A percentile compares a stretch with the other conserved stretches of the same genome.
phyloP scores from a whole-genome alignment of 768 basidiomycete species.

The Jaapia argillacea region DNA sequence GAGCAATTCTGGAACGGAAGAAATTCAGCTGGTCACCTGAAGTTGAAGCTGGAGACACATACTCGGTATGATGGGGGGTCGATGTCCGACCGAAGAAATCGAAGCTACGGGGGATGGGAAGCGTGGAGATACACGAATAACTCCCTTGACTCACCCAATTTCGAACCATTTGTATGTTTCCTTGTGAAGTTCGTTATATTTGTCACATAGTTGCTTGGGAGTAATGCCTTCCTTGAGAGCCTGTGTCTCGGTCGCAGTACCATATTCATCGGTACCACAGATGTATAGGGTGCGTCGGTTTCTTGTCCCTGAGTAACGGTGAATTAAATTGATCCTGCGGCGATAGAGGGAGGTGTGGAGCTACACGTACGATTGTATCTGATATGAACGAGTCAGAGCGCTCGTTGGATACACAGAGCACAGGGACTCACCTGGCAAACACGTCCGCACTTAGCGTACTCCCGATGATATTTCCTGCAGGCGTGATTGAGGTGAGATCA shows the following conservation, averaged over 20 bases:
- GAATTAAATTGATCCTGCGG: constrained; percentile 2
- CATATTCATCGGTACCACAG: constrained; percentile 98
- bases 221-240: constrained; percentile 82
- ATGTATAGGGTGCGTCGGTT: constrained; percentile 90
- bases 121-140: not conserved
- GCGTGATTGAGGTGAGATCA: constrained; percentile 1
- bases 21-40: not conserved
- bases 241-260: constrained; percentile 98
- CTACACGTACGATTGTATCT: constrained; percentile 18
- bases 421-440: constrained; percentile 67
- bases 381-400: not conserved
- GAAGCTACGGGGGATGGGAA: constrained; percentile 50
- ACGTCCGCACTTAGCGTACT: constrained; percentile 97
- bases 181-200: constrained; percentile 80
- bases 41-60: constrained; percentile 13
- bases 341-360: not conserved
- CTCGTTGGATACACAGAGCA: constrained; percentile 57
- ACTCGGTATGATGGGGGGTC: constrained; percentile 85
- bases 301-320: constrained; percentile 38
- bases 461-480: constrained; percentile 79
- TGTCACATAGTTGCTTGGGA: constrained; percentile 77
- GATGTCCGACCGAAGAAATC: constrained; percentile 96
- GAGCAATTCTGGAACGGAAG: constrained; percentile 59
- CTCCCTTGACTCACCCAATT: constrained; percentile 52
- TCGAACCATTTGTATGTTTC: constrained; percentile 98